These are phyloP conservation scores for Wickerhamiella galacta DNA, from an alignment of 805 yeast genomes.

Conservation along the genomic window DNA sequence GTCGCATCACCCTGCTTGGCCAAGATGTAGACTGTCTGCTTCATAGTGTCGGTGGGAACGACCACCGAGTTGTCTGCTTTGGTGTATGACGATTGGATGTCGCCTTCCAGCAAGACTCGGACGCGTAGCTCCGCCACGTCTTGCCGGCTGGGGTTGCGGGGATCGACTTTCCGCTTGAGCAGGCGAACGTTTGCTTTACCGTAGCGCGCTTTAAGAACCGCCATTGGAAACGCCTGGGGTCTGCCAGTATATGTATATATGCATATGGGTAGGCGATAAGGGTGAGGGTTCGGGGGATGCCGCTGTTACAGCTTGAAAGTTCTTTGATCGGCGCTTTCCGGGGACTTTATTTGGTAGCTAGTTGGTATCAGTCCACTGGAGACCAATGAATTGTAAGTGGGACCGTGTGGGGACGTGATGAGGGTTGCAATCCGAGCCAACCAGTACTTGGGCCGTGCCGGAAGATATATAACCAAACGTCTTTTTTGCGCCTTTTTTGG, in stretches of 20 bases:
- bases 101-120: constrained; percentile 56
- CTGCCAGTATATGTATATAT: background rate
- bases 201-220: constrained; percentile 27
- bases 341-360: too few species aligned
- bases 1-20: constrained; percentile 73
- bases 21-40: constrained; percentile 69
- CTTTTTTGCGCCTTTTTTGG: too few species aligned
- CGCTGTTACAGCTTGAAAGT: too few species aligned
- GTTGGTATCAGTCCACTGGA: too few species aligned
- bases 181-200: constrained; percentile 91
- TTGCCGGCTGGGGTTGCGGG: constrained; percentile 53
- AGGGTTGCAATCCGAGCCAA: too few species aligned
- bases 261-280: background rate
- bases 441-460: too few species aligned
- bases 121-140: constrained; percentile 78
- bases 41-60: constrained; percentile 88
- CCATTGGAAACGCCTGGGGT: constrained; percentile 7
- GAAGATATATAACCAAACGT: too few species aligned
- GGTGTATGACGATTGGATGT: constrained; percentile 67
- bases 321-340: too few species aligned
- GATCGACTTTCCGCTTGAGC: constrained; percentile 71
- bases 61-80: constrained; percentile 76
- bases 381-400: too few species aligned
- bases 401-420: too few species aligned
- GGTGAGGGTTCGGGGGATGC: constrained; percentile 5